Conservation (phyloP, 148 eudicot genomes). For the Camellia granthamiana region DNA sequence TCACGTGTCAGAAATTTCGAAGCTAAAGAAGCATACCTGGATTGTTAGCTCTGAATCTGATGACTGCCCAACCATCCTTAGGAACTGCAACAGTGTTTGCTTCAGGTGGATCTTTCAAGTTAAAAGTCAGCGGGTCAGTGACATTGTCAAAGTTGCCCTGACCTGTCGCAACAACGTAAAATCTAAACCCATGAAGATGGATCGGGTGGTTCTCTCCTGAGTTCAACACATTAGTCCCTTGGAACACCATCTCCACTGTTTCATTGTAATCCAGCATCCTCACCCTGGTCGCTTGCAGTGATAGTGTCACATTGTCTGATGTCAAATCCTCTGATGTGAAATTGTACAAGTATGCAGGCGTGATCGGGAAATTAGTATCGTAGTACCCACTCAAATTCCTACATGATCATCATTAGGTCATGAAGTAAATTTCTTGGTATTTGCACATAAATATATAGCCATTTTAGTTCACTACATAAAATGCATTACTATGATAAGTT, state of each 20-base stretch:
- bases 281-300: not conserved
- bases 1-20: not conserved
- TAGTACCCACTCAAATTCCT: not conserved
- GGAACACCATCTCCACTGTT: conserved; percentile 1
- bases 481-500: too few relatives aligned
- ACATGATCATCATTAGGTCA: not conserved
- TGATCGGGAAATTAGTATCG: not conserved
- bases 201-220: conserved; percentile 3
- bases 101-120: conserved; percentile 1
- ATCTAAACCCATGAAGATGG: not conserved
- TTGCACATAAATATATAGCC: too few relatives aligned
- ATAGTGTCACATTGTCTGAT: not conserved
- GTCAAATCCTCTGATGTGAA: not conserved
- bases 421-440: not conserved
- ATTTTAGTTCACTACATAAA: too few relatives aligned
- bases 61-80: not conserved
- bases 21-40: not conserved
- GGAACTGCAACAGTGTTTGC: not conserved
- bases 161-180: not conserved
- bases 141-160: not conserved
- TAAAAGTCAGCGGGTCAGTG: not conserved
- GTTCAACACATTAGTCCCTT: not conserved
- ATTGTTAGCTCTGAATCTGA: not conserved
- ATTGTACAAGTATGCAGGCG: not conserved
- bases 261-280: not conserved